phyloP scores from a whole-genome alignment of 306 rosid genomes.

The Adenanthera pavonina region DNA sequence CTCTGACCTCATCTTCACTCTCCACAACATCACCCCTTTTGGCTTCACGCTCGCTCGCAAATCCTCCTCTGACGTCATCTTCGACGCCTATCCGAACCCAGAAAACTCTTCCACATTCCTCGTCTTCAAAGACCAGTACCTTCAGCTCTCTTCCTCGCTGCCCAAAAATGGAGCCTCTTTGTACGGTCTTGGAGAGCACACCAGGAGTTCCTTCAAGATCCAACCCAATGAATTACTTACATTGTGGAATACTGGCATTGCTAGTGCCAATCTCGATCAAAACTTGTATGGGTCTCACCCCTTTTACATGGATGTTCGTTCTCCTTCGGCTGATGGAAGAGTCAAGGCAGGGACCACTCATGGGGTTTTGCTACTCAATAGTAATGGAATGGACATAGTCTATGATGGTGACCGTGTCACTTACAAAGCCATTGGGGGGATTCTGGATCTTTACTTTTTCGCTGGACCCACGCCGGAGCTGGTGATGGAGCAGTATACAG shows the following conservation, averaged over 20 bases:
- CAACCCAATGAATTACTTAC: conserved; percentile 56
- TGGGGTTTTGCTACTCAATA: conserved; percentile 77
- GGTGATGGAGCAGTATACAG: conserved; percentile 80
- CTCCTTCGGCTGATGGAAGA: conserved; percentile 50
- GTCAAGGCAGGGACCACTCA: conserved; percentile 61
- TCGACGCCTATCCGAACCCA: conserved; percentile 53
- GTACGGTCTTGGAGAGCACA: conserved; percentile 83
- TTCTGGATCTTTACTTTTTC: conserved; percentile 72
- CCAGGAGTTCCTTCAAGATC: conserved; percentile 68
- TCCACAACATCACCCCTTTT: conserved; percentile 68
- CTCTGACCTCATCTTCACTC: conserved; percentile 72
- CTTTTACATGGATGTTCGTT: conserved; percentile 75
- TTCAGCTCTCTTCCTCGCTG: conserved; percentile 73
- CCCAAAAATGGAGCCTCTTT: conserved; percentile 58
- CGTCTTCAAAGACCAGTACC: conserved; percentile 75
- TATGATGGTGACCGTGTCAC: conserved; percentile 69
- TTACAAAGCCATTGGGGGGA: conserved; percentile 78
- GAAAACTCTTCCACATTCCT: conserved; percentile 52
- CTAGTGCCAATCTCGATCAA: conserved; percentile 49
- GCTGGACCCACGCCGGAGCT: conserved; percentile 71
- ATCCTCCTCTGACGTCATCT: conserved; percentile 65
- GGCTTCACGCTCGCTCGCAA: conserved; percentile 71
- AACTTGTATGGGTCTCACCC: conserved; percentile 94
- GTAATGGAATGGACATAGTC: conserved; percentile 80
- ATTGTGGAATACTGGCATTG: conserved; percentile 65